These are phyloP conservation scores for Westerdykella ornata DNA, from an alignment of 2,329 filamentous ascomycete genomes.

Conservation along the genomic window DNA sequence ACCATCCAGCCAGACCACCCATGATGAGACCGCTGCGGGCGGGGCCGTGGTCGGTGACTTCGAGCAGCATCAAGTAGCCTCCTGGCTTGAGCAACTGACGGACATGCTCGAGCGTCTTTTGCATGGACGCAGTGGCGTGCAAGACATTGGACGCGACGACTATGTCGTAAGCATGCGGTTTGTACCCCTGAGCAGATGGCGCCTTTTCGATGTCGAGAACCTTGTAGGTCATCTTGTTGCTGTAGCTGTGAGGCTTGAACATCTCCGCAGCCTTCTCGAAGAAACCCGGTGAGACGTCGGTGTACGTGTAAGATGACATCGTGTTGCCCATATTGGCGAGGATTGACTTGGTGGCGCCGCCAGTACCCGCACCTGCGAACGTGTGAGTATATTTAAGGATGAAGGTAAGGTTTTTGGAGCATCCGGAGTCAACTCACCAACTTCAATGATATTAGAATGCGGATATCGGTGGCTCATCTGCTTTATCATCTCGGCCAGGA, in stretches of 20 bases:
- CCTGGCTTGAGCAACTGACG: conserved; percentile 26
- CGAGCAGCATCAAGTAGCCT: conserved; percentile 40
- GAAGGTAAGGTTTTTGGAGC: not conserved
- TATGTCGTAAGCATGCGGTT: conserved; percentile 7
- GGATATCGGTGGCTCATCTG: conserved; percentile 16
- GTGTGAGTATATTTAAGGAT: not conserved
- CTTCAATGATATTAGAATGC: conserved; percentile 6
- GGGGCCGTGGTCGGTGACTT: conserved; percentile 15
- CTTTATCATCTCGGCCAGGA: conserved; percentile 1
- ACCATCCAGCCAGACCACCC: conserved; percentile 38
- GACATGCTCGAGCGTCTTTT: conserved; percentile 4
- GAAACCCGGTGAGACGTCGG: conserved; percentile 6
- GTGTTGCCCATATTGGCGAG: conserved; percentile 2
- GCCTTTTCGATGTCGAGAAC: conserved; percentile 4
- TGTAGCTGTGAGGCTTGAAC: conserved; percentile 3
- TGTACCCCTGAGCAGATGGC: conserved; percentile 3
- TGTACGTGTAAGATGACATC: conserved; percentile 7
- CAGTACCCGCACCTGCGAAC: conserved; percentile 7
- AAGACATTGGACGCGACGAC: conserved; percentile 10
- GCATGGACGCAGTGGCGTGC: conserved; percentile 6
- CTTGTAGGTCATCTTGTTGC: conserved; percentile 2
- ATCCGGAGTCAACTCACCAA: not conserved
- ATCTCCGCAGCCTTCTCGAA: conserved; percentile 4
- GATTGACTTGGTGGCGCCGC: conserved; percentile 6
- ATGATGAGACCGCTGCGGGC: conserved; percentile 18